Conservation (phyloP, 108 stramenopile genomes). For the Cyclotella cryptica region DNA sequence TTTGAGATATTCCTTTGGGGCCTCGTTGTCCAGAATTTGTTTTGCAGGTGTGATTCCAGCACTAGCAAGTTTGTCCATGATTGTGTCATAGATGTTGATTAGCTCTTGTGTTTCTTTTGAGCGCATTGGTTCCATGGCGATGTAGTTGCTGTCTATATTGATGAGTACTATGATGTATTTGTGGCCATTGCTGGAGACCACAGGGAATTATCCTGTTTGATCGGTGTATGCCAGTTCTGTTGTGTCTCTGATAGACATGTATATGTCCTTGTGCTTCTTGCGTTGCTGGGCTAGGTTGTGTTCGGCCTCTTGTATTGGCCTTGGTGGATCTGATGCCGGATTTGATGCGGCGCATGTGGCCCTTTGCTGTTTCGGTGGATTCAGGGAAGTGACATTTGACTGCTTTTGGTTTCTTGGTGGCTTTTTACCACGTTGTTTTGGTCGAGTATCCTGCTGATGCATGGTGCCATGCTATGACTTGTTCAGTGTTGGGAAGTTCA, state of each 20-base stretch:
- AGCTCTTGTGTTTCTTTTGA: neutral
- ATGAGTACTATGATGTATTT: constrained; percentile 52
- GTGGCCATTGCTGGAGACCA: constrained; percentile 40
- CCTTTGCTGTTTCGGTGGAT: constrained; percentile 18
- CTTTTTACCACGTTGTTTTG: constrained; percentile 17
- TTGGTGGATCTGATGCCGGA: constrained; percentile 23
- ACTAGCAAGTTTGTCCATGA: neutral
- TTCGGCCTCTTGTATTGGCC: neutral
- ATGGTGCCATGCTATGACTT: constrained; percentile 20
- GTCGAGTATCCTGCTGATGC: constrained; percentile 16
- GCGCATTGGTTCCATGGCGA: constrained; percentile 41
- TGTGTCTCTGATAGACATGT: neutral
- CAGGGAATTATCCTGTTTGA: constrained; percentile 48
- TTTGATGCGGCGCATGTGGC: constrained; percentile 4
- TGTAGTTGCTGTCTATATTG: constrained; percentile 53
- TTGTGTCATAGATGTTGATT: neutral
- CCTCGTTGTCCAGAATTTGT: constrained; percentile 33
- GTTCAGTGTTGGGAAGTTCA: neutral
- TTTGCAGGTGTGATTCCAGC: neutral
- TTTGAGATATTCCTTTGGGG: constrained; percentile 1
- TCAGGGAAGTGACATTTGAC: constrained; percentile 19
- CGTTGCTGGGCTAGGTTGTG: neutral
- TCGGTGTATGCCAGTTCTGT: neutral
- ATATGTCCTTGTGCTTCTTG: neutral
- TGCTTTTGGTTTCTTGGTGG: constrained; percentile 12